Evolutionary conservation across 2,329 filamentous ascomycete species (phyloP), one percentile per base, ranked within the genome.

Genomic region (Incumbomyces delicatus): DNA sequence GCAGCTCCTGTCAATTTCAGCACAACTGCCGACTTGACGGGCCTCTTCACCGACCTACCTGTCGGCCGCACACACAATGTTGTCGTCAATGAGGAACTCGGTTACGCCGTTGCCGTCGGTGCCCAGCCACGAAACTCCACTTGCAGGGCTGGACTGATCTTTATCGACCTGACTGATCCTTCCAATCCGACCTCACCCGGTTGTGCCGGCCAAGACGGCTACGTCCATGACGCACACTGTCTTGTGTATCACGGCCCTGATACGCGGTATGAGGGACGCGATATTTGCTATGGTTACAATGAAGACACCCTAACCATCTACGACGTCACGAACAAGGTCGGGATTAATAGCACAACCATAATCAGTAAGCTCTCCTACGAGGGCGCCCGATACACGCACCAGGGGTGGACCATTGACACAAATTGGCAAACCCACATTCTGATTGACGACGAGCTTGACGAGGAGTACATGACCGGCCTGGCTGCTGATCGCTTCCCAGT

Each of bases 151-250:
- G 77, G 77, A 8, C 65, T 80, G 42, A 77, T 77, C 62, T 77
- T 78, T 65, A 74, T 80, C 53, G 73, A 80, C 58, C 66, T 80
- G 27, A 66, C 66, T 3, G 69, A 78, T 52, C 67, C 74, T 11
- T 61, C 69, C 6, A 77, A 76, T 48, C 73, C 76, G 3, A 71
- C 64, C 12, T 70, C 65, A 17, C 71, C 74, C 6, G 77, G 76
- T 36, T 80, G 76, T 55, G 72, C 72, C 6, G 66, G 69, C 16
- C 57, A 67, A 14, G 76, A 79, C 57, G 76, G 75, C 32, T 80
- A 80, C 57, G 75, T 79, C 12, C 76, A 80, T 16, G 76, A 80
- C 53, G 76, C 76, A 2, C 76, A 80, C 60, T 80, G 76, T 58
- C 62, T 80, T 33, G 68, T 72, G 49, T 76, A 76, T 62, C 67